Conservation (phyloP, 768 basidiomycete species). For the Mycena kentingensis region DNA sequence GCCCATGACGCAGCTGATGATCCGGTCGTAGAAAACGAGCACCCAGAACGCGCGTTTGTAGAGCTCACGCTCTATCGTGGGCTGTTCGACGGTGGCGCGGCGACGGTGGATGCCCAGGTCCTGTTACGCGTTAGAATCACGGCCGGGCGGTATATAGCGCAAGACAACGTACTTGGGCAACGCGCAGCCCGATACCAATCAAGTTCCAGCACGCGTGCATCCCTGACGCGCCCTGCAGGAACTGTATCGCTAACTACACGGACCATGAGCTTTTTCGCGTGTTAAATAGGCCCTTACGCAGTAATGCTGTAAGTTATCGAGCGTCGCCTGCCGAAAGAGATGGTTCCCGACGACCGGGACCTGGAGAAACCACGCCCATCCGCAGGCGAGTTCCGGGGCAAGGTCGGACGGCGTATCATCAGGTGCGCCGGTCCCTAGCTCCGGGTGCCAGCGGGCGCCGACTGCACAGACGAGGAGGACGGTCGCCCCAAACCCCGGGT, state of each 20-base stretch:
- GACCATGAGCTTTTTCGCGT: no score
- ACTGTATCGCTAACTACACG: slow-evolving; percentile 55
- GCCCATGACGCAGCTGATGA: slow-evolving; percentile 45
- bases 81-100: slow-evolving; percentile 3
- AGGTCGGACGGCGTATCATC: no score
- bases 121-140: no score
- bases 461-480: slow-evolving; percentile 74
- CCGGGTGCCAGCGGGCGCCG: slow-evolving; percentile 59
- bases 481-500: slow-evolving; percentile 56
- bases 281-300: slow-evolving; percentile 32
- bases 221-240: slow-evolving; percentile 56
- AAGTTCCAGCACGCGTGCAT: slow-evolving; percentile 71
- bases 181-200: slow-evolving; percentile 45
- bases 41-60: slow-evolving; percentile 59
- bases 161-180: no score
- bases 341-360: neutral
- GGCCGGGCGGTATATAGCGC: no score
- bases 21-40: slow-evolving; percentile 21
- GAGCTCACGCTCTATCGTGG: slow-evolving; percentile 54
- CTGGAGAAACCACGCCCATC: slow-evolving; percentile 16
- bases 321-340: neutral
- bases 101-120: slow-evolving; percentile 20
- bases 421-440: slow-evolving; percentile 48
- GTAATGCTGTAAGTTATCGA: slow-evolving; percentile 14
- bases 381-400: neutral